Percentiles rank a stretch among this genome's conserved stretches.
These are phyloP conservation scores for Zymoseptoria ardabiliae DNA, from an alignment of 2,329 filamentous ascomycete species.

Conservation along the genomic window DNA sequence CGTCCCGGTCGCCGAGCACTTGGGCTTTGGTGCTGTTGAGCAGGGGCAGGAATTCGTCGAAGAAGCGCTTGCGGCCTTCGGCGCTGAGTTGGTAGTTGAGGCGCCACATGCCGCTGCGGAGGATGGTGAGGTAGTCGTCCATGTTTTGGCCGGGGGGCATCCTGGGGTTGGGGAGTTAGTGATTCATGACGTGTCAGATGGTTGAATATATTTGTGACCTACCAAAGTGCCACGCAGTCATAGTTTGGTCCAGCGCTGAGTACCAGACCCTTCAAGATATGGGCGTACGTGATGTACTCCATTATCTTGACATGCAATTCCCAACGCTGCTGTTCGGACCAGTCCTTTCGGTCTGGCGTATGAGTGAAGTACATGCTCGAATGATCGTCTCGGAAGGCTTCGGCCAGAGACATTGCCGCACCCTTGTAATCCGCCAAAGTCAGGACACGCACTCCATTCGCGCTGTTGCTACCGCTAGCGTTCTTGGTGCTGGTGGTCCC, in stretches of 20 bases:
- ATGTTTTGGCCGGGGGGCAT: constrained; percentile 67
- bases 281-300: constrained; percentile 68
- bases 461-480: constrained; percentile 15
- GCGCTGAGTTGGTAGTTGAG: constrained; percentile 65
- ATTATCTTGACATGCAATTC: constrained; percentile 69
- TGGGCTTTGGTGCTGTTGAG: constrained; percentile 64
- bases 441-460: constrained; percentile 55
- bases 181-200: too few relatives aligned
- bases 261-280: constrained; percentile 66
- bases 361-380: constrained; percentile 69
- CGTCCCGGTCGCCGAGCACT: constrained; percentile 59
- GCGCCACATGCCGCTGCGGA: constrained; percentile 71
- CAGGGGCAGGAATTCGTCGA: constrained; percentile 66
- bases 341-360: constrained; percentile 57
- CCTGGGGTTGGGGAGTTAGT: constrained; percentile 41
- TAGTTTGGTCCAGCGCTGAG: constrained; percentile 68
- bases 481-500: not conserved
- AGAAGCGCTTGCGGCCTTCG: constrained; percentile 69
- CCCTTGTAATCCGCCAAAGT: constrained; percentile 61
- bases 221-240: constrained; percentile 74
- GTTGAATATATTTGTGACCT: too few relatives aligned
- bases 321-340: constrained; percentile 63
- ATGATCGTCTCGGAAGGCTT: constrained; percentile 70
- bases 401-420: constrained; percentile 64
- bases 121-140: constrained; percentile 63